Evolutionary conservation across 2,329 filamentous ascomycete species (phyloP), one percentile per base, ranked within the genome.

Genomic region (Colletotrichum coccodes): DNA sequence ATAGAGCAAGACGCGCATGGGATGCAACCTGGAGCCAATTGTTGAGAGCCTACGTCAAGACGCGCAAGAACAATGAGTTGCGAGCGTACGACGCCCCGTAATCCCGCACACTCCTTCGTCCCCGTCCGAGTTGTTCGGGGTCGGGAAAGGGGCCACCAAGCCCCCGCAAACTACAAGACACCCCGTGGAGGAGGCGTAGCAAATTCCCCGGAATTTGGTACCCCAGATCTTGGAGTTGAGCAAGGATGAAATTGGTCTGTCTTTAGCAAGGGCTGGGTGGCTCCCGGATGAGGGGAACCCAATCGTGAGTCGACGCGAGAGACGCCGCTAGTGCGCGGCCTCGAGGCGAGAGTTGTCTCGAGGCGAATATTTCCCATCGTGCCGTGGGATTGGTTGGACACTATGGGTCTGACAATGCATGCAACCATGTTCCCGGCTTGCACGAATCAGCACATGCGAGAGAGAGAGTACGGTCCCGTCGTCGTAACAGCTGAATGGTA

Each of bases 301-400:
- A 16, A 59, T 64, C 16, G 11, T n/a, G 23, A 8, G 1, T 4
- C 3, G 6, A 16, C 8, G n/a, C 44, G 42, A 64, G 40, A 49
- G 14, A 1, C n/a, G 14, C 5, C 9, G 14, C 26, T 49, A 5
- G 14, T 12, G 34, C 9, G 11, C 18, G 47, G 34, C 61, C 61
- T 64, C 61, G 61, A 64, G 11, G 50, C 60, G 60, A 63, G 46
- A 40, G 12, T 16, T 14, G 12, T 28, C 60, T 63, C 60, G 60
- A 57, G 28, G 52, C 53, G 61, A 58, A 49, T 16, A 1, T 7
- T 34, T 14, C 2, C 6, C 12, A 12, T 23, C 3, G 6, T 34
- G 1, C 3, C 23, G 4, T 23, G 23, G 11, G 44, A 64, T 50
- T 42, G 26, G 34, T 28, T 50, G 3, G 8, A 40, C 14, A 6